Percentiles rank a stretch among this genome's conserved stretches.
Evolutionary conservation across 2,329 filamentous ascomycete species (phyloP).

Genomic region (Xylariaceae sp.): DNA sequence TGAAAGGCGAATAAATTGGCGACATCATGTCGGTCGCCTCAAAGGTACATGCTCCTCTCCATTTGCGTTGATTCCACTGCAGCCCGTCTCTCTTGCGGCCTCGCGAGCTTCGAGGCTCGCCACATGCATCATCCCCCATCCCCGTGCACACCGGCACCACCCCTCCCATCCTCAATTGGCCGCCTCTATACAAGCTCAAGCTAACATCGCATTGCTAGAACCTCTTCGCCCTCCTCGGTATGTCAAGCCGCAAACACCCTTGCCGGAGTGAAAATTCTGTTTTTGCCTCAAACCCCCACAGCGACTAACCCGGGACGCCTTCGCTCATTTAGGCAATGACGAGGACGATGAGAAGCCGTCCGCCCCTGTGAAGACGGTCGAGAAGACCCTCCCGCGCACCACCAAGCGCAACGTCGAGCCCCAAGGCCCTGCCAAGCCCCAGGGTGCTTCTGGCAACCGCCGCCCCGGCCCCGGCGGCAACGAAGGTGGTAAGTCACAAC

Average conservation of each 20-base stretch:
- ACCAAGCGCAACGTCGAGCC: constrained; percentile 81
- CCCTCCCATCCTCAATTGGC: constrained; percentile 9
- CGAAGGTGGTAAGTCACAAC: constrained; percentile 71
- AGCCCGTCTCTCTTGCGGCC: neutral
- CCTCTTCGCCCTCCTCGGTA: constrained; percentile 98
- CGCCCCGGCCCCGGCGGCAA: constrained; percentile 64
- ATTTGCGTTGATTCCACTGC: neutral
- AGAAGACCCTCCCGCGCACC: constrained; percentile 71
- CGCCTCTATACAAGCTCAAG: constrained; percentile 6
- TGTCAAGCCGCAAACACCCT: constrained; percentile 31
- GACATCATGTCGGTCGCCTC: constrained; percentile 59
- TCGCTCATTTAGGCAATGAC: constrained; percentile 51
- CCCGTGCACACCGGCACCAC: neutral
- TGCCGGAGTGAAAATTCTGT: constrained; percentile 24
- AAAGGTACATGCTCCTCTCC: constrained; percentile 43
- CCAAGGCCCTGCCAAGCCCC: constrained; percentile 55
- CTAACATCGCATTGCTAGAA: constrained; percentile 56
- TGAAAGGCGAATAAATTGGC: constrained; percentile 49
- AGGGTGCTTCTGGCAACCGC: constrained; percentile 39
- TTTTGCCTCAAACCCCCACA: constrained; percentile 6
- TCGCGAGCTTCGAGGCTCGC: neutral
- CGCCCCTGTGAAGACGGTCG: constrained; percentile 80
- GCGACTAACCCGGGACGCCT: constrained; percentile 25
- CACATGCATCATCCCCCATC: neutral
- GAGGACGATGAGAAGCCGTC: constrained; percentile 67